Conservation (phyloP, 2,329 filamentous ascomycete genomes). For the Chaetomiaceae sp. region DNA sequence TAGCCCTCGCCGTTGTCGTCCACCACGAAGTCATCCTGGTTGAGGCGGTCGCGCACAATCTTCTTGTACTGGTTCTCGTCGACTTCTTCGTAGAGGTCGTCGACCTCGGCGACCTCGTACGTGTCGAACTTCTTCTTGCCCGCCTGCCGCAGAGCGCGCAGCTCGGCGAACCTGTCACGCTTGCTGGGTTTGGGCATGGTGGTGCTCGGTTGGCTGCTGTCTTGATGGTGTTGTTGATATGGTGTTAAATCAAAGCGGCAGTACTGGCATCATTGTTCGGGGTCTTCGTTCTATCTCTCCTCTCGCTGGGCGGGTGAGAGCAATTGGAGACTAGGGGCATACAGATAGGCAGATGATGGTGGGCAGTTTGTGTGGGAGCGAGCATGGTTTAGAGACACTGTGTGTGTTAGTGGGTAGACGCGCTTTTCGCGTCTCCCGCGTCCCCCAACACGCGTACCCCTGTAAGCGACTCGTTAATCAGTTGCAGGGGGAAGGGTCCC, state of each 20-base stretch:
- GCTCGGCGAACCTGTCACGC: slow-evolving; percentile 62
- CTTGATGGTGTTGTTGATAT: too few relatives aligned
- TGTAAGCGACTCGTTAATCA: slow-evolving; percentile 3
- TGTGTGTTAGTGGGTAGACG: slow-evolving; percentile 3
- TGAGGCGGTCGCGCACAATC: slow-evolving; percentile 78
- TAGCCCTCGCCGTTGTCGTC: slow-evolving; percentile 98
- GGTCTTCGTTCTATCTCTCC: not conserved
- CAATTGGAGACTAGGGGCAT: too few relatives aligned
- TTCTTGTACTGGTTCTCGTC: slow-evolving; percentile 98
- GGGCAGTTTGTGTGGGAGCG: not conserved
- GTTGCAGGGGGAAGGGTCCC: too few relatives aligned
- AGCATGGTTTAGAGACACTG: too few relatives aligned
- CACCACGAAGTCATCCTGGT: slow-evolving; percentile 96
- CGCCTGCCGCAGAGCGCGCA: slow-evolving; percentile 74
- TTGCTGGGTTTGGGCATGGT: slow-evolving; percentile 39
- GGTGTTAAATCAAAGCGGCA: too few relatives aligned
- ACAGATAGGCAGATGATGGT: too few relatives aligned
- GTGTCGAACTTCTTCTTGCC: slow-evolving; percentile 87
- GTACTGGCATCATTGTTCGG: not conserved
- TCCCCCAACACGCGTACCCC: too few relatives aligned
- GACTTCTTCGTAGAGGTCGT: slow-evolving; percentile 88
- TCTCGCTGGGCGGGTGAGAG: too few relatives aligned
- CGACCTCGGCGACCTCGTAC: slow-evolving; percentile 80
- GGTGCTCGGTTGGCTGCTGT: too few relatives aligned
- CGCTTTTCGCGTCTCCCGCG: slow-evolving; percentile 15